A percentile compares a stretch with the other conserved stretches of the same genome.
Conservation (phyloP, 805 yeast species). For the Pichia nanzhaoensis region DNA sequence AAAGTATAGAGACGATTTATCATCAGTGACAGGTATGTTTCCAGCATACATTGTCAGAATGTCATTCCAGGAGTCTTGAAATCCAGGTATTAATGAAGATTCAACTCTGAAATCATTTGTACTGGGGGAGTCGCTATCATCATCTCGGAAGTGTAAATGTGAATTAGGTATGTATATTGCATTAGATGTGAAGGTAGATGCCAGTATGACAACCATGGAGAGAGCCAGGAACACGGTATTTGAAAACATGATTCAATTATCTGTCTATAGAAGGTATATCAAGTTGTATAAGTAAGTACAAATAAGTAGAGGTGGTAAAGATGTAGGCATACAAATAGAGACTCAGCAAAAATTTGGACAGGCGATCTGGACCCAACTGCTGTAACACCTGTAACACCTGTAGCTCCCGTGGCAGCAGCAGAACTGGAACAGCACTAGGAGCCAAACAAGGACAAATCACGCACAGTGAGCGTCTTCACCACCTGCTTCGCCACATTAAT, state of each 20-base stretch:
- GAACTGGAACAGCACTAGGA: background rate
- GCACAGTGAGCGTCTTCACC: background rate
- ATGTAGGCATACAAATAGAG: too few relatives aligned
- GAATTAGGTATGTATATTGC: slow-evolving; percentile 2
- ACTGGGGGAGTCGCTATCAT: background rate
- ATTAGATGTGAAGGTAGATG: background rate
- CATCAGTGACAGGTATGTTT: slow-evolving; percentile 7
- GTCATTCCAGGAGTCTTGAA: slow-evolving; percentile 1
- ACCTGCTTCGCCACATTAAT: background rate
- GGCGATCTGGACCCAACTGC: too few relatives aligned
- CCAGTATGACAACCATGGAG: too few relatives aligned
- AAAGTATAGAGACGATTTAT: slow-evolving; percentile 45
- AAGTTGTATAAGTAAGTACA: background rate
- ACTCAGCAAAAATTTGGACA: too few relatives aligned
- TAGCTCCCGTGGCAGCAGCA: too few relatives aligned
- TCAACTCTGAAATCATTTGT: background rate
- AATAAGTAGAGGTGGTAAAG: too few relatives aligned
- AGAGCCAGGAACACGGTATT: too few relatives aligned
- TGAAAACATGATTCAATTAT: too few relatives aligned
- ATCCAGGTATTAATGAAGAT: slow-evolving; percentile 7
- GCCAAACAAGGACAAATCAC: background rate
- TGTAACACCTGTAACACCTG: too few relatives aligned
- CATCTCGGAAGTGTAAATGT: background rate
- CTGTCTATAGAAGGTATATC: too few relatives aligned
- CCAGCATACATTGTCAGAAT: slow-evolving; percentile 14